Base-by-base conservation (phyloP, 1,139 yeast genomes). In the Nakaseomyces uthaithaninus region DNA sequence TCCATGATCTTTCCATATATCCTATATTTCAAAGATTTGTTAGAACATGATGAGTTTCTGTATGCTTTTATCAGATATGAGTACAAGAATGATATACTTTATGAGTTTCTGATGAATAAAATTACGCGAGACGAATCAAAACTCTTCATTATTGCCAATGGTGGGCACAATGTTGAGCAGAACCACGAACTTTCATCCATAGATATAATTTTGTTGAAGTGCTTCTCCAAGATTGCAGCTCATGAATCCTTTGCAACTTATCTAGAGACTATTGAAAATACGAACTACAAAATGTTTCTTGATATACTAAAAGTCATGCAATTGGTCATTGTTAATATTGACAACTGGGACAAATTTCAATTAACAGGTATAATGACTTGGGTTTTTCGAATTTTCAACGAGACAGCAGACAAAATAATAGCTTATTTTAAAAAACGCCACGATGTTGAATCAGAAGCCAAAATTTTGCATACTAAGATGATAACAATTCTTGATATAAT, bases 291-390 rank as follows among this genome's bases (percentile, higher is more conserved):
- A 11, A 40, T 40, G 10, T 54, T 54, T 19, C 42, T 54, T 2
- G 43, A 57, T 23, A 46, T 57, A 16, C 43, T 72, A 30, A 59
- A 59, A 39, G 50, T 64, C 4, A 50, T 66, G 4, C 75, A 72
- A 45, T 48, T 72, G 2, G 52, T 74, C 1, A 57, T 72, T 2
- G 71, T 80, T 0, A 69, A 75, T 30, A 69, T 63, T 41, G 72
- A 68, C 8, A 63, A 62, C 22, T 79, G 84, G 83, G 66, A 69
- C 42, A 71, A 71, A 37, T 66, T 66, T 39, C 67, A 77, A 44
- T 50, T 76, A 9, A 68, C 74, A 0, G 71, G 70, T 2, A 63
- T 80, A 11, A 60, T 79, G 40, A 64, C 75, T 0, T 80, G 87
- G 86, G 55, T 66, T 14, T 63, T 64, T 45, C 71, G 69, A 19